Base-by-base conservation (phyloP, 164 flowering plant genomes). In the Dillenia turbinata region DNA sequence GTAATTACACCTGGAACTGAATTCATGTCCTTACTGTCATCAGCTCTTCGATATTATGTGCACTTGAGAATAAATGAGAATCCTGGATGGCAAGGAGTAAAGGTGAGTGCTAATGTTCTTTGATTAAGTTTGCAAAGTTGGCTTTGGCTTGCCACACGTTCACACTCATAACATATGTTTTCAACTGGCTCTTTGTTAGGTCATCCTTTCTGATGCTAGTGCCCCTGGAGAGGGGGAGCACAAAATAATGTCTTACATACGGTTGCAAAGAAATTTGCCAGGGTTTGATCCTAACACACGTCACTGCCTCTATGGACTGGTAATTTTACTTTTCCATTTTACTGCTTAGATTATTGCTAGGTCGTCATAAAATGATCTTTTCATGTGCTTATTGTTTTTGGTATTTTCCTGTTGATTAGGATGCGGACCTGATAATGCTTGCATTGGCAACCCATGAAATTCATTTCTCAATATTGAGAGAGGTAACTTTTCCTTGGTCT, bases 181-280 rank as follows among this genome's bases (percentile, higher is more conserved):
- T 12, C 12, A 44, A 19, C 11, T 54, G 14, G 13, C 10, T 40
- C 49, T 66, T 54, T 52, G 44, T 24, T 57, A 84, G 86, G 92
- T 85, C 2, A 74, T 87, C 60, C 83, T 87, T 47, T 84, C 92
- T 47, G 89, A 87, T 71, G 79, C 88, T 45, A 83, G 66, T 72
- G 89, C 81, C 11, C 86, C 84, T 44, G 92, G 92, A 46, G 92
- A 86, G 67, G 92, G 89, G 40, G 89, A 84, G 63, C 89, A 86
- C 68, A 86, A 86, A 65, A 79, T 84, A 43, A 79, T 86, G 84
- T 75, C 85, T 44, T 84, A 75, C 66, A 79, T 84, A 24, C 79
- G 84, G 16, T 46, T 70, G 57, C 87, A 84, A 61, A 71, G 86
- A 15, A 78, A 73, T 61, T 65, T 81, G 17, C 85, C 85, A 0